These are phyloP conservation scores for Pleurotus eryngii DNA, from an alignment of 768 basidiomycete species.

Conservation along the genomic window DNA sequence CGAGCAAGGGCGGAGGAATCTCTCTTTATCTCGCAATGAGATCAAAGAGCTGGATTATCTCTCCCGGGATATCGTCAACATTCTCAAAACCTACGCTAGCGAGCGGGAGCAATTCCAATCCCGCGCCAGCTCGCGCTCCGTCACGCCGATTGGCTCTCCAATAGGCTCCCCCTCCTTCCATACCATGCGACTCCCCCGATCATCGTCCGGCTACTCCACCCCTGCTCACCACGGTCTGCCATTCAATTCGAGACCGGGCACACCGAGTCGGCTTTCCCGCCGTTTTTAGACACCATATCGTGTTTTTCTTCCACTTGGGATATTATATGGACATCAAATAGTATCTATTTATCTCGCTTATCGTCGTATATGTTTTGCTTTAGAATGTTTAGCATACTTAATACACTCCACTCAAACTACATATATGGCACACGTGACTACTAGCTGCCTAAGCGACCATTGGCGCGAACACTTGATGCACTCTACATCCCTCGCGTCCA, in stretches of 20 bases:
- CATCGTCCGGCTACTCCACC: conserved; percentile 58
- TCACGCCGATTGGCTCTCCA: conserved; percentile 63
- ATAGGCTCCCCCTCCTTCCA: conserved; percentile 46
- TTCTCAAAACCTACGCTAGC: conserved; percentile 68
- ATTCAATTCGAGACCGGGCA: conserved; percentile 57
- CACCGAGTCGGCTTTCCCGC: conserved; percentile 55
- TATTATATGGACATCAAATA: too few relatives aligned
- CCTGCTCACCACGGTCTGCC: conserved; percentile 42
- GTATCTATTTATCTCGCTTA: too few relatives aligned
- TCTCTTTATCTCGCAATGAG: conserved; percentile 63
- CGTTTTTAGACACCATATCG: conserved; percentile 21
- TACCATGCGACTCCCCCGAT: conserved; percentile 31
- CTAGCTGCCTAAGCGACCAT: too few relatives aligned
- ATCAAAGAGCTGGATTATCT: conserved; percentile 72
- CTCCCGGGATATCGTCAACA: conserved; percentile 68
- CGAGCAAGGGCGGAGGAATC: conserved; percentile 37
- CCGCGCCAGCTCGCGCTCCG: conserved; percentile 59
- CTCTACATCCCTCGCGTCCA: too few relatives aligned
- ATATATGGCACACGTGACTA: too few relatives aligned
- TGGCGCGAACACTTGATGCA: too few relatives aligned
- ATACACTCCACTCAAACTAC: too few relatives aligned
- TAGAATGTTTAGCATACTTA: too few relatives aligned
- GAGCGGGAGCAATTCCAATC: conserved; percentile 61
- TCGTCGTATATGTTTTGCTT: too few relatives aligned
- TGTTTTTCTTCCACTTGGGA: too few relatives aligned